Evolutionary conservation across 1,284 basidiomycete species (phyloP).

Genomic region (Polyporus tsugae): DNA sequence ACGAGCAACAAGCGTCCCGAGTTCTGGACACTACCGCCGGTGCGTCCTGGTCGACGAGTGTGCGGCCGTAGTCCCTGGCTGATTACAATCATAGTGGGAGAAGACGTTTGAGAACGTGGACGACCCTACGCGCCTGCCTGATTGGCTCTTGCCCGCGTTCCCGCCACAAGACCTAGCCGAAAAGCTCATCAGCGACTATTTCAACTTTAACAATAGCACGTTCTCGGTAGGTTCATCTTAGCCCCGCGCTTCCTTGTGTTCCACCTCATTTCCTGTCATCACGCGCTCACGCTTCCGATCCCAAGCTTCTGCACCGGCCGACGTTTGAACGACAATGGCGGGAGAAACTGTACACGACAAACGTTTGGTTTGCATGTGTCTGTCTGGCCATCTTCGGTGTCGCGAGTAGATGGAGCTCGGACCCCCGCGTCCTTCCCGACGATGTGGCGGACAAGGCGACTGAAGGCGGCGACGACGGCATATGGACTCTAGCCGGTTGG

Average conservation of each 20-base stretch:
- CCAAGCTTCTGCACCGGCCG: conserved; percentile 55
- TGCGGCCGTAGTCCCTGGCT: not conserved
- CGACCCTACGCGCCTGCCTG: conserved; percentile 42
- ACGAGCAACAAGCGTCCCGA: conserved; percentile 25
- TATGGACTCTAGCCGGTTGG: conserved; percentile 39
- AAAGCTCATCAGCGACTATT: conserved; percentile 58
- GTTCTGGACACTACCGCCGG: conserved; percentile 36
- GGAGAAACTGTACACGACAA: conserved; percentile 50
- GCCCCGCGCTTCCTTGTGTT: not conserved
- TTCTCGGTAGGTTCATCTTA: conserved; percentile 42
- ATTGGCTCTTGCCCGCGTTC: conserved; percentile 56
- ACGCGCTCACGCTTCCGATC: conserved; percentile 3
- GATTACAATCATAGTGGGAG: conserved; percentile 62
- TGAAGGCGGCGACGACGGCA: conserved; percentile 40
- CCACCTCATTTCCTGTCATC: not conserved
- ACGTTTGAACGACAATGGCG: conserved; percentile 56
- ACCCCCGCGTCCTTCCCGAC: conserved; percentile 53
- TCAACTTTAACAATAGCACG: conserved; percentile 50
- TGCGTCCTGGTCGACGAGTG: conserved; percentile 16
- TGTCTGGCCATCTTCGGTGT: conserved; percentile 60
- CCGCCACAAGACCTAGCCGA: conserved; percentile 61
- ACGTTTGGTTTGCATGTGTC: conserved; percentile 56
- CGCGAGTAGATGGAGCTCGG: conserved; percentile 55
- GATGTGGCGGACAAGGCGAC: conserved; percentile 42
- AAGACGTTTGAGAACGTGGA: conserved; percentile 58